Evolutionary conservation across 306 rosid species (phyloP), one percentile per base, ranked within the genome.

Genomic region (Prunus dulcis): DNA sequence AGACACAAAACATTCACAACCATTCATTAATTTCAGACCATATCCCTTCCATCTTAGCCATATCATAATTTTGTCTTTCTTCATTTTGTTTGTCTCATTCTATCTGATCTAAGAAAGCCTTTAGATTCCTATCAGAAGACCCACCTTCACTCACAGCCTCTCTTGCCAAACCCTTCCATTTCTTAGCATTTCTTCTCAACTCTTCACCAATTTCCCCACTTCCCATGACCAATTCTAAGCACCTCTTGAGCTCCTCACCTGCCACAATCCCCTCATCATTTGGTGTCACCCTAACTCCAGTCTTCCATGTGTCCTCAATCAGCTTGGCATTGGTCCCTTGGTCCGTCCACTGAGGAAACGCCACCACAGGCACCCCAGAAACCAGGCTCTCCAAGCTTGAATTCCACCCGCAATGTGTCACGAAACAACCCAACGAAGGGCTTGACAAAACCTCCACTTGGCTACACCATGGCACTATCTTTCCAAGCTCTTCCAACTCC

Each of bases 401-500:
- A 61, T 83, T 83, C 87, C 87, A 83, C 0, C 87, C 87, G 11
- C 86, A 83, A 28, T 83, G 86, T 2, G 81, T 79, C 72, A 83
- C 45, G 9, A 83, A 83, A 18, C 83, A 79, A 52, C 81, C 86
- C 72, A 75, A n/a, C 0, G 86, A 66, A 19, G 67, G 23, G 22
- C 43, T 68, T 5, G 68, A 64, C 72, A 83, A 22, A n/a, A 79
- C 86, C 53, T 76, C 73, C 9, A 83, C 30, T 43, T 83, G 86
- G 17, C 64, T n/a, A 5, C 86, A 79, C 86, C 86, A 83, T 3
- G 67, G 49, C 15, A 83, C 81, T 19, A 83, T 79, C 65, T 23
- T 75, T 34, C 86, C 83, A 15, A 70, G 71, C 81, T 66, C 56
- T 12, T 61, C 84, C 47, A 74, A 27, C 13, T 79, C 78, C 61